Conservation (phyloP, 176 grass and related monocot species). For the Zoysia japonica region DNA sequence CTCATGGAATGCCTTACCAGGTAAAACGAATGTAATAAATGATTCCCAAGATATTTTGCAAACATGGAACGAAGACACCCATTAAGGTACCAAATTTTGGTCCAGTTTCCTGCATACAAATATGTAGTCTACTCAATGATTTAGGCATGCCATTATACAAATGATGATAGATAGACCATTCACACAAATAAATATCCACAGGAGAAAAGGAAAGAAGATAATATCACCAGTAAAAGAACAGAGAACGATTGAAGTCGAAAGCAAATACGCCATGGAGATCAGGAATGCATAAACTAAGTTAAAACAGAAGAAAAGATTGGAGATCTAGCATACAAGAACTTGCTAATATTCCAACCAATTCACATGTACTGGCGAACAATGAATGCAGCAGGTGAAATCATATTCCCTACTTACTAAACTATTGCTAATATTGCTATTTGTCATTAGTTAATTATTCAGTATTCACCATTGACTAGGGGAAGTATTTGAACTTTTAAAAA, state of each 20-base stretch:
- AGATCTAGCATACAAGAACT: not conserved
- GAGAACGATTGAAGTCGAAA: not conserved
- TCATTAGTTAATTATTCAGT: slow-evolving; percentile 17
- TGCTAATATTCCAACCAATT: not conserved
- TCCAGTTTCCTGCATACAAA: slow-evolving; percentile 56
- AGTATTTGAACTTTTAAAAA: slow-evolving; percentile 9
- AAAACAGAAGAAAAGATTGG: not conserved
- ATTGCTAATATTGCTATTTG: not conserved
- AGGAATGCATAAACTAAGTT: not conserved
- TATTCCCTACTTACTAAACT: not conserved
- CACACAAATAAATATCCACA: slow-evolving; percentile 15
- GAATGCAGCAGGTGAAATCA: not conserved
- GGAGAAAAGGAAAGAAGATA: slow-evolving; percentile 7
- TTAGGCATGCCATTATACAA: not conserved
- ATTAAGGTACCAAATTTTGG: slow-evolving; percentile 93
- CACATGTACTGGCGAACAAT: not conserved
- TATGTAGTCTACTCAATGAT: slow-evolving; percentile 15
- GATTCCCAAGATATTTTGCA: slow-evolving; percentile 99
- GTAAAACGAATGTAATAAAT: slow-evolving; percentile 99
- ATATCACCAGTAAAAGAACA: slow-evolving; percentile 11
- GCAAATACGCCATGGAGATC: not conserved
- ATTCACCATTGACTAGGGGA: slow-evolving; percentile 19
- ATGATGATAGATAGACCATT: slow-evolving; percentile 17
- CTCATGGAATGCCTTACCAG: slow-evolving; percentile 57
- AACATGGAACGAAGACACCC: slow-evolving; percentile 98